A percentile compares a stretch with the other conserved stretches of the same genome.
phyloP scores from a whole-genome alignment of 78 protist genomes.

The Dictyostelium discoideum region DNA sequence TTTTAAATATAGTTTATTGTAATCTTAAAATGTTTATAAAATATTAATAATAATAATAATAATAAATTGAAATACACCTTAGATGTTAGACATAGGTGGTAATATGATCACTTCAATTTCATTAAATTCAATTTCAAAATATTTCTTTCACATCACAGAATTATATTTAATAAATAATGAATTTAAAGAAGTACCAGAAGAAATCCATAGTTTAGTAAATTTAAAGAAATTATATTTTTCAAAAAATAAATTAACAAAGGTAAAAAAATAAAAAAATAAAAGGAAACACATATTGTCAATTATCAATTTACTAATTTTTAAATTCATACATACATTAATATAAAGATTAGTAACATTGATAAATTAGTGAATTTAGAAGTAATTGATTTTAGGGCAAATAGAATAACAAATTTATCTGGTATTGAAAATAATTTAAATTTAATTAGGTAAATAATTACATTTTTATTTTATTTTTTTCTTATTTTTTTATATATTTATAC shows the following conservation, averaged over 20 bases:
- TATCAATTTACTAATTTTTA: not conserved
- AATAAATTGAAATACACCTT: not conserved
- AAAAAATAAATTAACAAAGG: constrained; percentile 38
- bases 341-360: constrained; percentile 31
- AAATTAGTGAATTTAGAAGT: constrained; percentile 32
- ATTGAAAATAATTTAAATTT: constrained; percentile 23
- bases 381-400: constrained; percentile 61
- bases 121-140: constrained; percentile 9
- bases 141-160: constrained; percentile 44
- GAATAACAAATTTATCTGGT: not conserved
- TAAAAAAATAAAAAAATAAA: no score
- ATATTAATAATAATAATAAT: not conserved
- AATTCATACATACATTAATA: not conserved
- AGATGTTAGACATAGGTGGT: constrained; percentile 68
- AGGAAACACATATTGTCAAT: no score
- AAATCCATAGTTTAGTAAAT: constrained; percentile 3
- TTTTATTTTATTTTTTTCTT: not conserved
- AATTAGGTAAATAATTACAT: constrained; percentile 4
- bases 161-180: constrained; percentile 59
- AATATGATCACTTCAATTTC: constrained; percentile 29
- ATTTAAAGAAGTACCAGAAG: constrained; percentile 9
- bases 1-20: not conserved
- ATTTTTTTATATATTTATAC: not conserved
- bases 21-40: not conserved
- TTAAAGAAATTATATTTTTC: constrained; percentile 47